These are phyloP conservation scores for Phytophthora rubi DNA, from an alignment of 352 stramenopile species.

Conservation along the genomic window DNA sequence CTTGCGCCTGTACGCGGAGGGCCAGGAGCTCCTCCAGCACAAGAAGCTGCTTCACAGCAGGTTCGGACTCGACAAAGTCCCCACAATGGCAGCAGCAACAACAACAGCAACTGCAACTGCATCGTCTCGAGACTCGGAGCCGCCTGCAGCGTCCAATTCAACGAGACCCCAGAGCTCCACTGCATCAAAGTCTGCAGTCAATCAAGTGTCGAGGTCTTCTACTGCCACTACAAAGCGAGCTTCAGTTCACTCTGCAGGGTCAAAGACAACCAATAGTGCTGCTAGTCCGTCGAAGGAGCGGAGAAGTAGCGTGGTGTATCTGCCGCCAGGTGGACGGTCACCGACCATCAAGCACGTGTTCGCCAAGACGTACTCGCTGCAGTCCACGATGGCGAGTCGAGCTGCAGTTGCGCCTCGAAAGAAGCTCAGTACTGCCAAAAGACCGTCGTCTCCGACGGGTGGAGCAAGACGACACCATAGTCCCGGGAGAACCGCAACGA, in stretches of 20 bases:
- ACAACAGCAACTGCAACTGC: neutral
- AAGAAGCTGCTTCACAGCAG: slow-evolving; percentile 66
- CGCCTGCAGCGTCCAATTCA: neutral
- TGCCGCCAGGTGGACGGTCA: slow-evolving; percentile 26
- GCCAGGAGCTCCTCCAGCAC: slow-evolving; percentile 56
- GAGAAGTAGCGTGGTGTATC: slow-evolving; percentile 34
- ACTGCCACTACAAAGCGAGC: neutral
- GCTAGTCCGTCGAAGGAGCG: slow-evolving; percentile 17
- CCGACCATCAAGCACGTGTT: slow-evolving; percentile 9
- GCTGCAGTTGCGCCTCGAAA: slow-evolving; percentile 38
- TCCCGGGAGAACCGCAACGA: slow-evolving; percentile 1
- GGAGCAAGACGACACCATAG: neutral
- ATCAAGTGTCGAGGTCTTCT: slow-evolving; percentile 2
- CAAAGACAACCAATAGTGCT: neutral
- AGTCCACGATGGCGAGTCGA: slow-evolving; percentile 50
- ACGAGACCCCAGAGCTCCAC: neutral
- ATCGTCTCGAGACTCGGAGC: neutral
- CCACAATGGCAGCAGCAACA: neutral
- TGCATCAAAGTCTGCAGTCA: neutral
- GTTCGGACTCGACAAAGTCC: slow-evolving; percentile 49
- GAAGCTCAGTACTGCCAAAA: slow-evolving; percentile 13
- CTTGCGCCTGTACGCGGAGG: slow-evolving; percentile 66
- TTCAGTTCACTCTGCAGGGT: slow-evolving; percentile 2
- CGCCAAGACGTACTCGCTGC: slow-evolving; percentile 46
- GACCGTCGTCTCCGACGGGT: slow-evolving; percentile 12